phyloP scores from a whole-genome alignment of 345 rosid genomes.

The Citrus glauca region DNA sequence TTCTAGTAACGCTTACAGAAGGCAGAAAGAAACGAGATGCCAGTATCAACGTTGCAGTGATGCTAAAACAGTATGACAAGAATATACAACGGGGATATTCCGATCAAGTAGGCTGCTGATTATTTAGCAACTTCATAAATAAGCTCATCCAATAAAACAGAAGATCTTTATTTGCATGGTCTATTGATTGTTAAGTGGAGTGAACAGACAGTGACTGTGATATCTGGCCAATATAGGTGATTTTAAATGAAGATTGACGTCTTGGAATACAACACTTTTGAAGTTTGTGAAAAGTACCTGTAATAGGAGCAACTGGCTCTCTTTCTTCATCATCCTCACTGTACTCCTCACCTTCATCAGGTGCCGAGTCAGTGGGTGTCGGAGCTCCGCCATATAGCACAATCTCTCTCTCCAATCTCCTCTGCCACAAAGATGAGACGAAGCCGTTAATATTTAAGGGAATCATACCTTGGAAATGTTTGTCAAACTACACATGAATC shows the following conservation, averaged over 20 bases:
- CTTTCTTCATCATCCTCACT: constrained; percentile 36
- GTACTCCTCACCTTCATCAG: constrained; percentile 33
- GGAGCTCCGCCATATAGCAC: constrained; percentile 41
- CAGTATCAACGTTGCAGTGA: background rate
- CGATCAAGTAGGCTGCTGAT: background rate
- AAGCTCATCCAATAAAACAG: background rate
- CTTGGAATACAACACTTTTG: background rate
- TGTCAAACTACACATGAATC: background rate
- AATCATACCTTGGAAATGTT: background rate
- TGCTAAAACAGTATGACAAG: background rate
- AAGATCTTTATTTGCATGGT: background rate
- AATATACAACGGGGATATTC: background rate
- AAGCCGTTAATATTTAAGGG: background rate
- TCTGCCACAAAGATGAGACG: constrained; percentile 33
- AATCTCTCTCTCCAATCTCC: constrained; percentile 66
- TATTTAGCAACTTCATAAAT: constrained; percentile 1
- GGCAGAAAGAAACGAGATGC: background rate
- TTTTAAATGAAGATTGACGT: background rate
- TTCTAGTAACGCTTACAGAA: background rate
- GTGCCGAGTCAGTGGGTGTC: constrained; percentile 26
- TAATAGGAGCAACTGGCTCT: constrained; percentile 33
- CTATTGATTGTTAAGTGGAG: background rate
- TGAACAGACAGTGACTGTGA: background rate
- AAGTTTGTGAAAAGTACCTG: constrained; percentile 37
- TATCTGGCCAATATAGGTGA: background rate